Percentiles rank a stretch among this genome's conserved stretches.
These are phyloP conservation scores for Liquidambar formosana DNA, from an alignment of 164 flowering plant species.

Conservation along the genomic window DNA sequence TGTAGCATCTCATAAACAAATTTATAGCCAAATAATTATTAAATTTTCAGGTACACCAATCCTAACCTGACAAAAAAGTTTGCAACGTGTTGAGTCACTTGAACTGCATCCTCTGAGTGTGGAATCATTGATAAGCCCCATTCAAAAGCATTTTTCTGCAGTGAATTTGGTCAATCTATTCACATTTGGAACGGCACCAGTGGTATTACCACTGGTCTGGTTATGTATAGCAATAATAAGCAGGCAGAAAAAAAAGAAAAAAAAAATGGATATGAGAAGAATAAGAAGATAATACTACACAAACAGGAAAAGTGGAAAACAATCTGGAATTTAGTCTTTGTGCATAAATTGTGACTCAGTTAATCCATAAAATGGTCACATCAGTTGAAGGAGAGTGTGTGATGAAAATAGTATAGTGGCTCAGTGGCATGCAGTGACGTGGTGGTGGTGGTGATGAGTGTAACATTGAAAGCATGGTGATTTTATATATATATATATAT, in stretches of 20 bases:
- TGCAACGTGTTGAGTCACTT: constrained; percentile 84
- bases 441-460: too few relatives aligned
- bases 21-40: too few relatives aligned
- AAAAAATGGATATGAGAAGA: background rate
- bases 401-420: too few relatives aligned
- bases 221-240: background rate
- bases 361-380: background rate
- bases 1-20: too few relatives aligned
- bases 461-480: too few relatives aligned
- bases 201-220: background rate
- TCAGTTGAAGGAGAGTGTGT: background rate
- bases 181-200: background rate
- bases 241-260: background rate
- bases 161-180: background rate
- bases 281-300: background rate
- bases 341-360: background rate
- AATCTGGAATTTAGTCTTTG: background rate
- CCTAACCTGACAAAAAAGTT: constrained; percentile 80
- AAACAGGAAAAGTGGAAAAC: background rate
- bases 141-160: constrained; percentile 98
- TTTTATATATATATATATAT: too few relatives aligned
- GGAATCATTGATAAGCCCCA: constrained; percentile 91
- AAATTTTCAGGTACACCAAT: background rate
- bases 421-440: too few relatives aligned
- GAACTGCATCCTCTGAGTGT: constrained; percentile 91